phyloP scores from a whole-genome alignment of 192 early-diverging fungal genomes.

The Linnemannia hyalina region DNA sequence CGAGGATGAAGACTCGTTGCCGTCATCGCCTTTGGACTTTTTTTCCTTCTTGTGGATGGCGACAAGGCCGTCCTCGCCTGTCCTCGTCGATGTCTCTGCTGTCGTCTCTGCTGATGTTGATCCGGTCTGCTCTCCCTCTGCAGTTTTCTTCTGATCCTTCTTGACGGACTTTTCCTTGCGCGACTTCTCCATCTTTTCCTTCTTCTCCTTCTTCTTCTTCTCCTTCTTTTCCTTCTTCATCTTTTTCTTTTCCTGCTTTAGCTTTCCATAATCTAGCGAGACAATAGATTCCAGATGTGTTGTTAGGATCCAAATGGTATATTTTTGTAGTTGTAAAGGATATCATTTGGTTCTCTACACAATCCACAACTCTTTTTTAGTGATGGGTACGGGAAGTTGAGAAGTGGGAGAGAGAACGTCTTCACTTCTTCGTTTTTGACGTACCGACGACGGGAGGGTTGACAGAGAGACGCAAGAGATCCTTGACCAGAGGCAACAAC shows the following conservation, averaged over 20 bases:
- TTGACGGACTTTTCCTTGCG: slow-evolving; percentile 40
- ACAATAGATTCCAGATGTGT: no score
- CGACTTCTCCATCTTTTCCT: slow-evolving; percentile 40
- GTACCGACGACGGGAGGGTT: slow-evolving; percentile 48
- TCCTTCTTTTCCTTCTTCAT: slow-evolving; percentile 31
- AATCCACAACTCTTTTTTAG: background rate
- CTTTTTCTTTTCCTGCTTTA: slow-evolving; percentile 45
- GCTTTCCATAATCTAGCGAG: slow-evolving; percentile 39
- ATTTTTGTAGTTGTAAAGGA: background rate
- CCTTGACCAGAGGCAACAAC: slow-evolving; percentile 63
- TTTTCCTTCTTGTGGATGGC: slow-evolving; percentile 30
- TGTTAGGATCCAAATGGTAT: background rate
- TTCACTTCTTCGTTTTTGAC: slow-evolving; percentile 30
- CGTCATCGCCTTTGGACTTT: slow-evolving; percentile 17
- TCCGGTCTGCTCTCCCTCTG: background rate
- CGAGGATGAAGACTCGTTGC: slow-evolving; percentile 22
- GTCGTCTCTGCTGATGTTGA: background rate
- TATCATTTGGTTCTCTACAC: background rate
- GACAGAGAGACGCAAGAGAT: slow-evolving; percentile 60
- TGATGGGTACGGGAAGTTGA: background rate
- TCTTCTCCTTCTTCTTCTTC: slow-evolving; percentile 42
- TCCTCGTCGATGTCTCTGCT: background rate
- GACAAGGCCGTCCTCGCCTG: slow-evolving; percentile 19
- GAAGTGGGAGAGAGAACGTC: background rate
- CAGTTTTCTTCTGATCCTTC: slow-evolving; percentile 36